Percentiles rank a stretch among this genome's conserved stretches.
phyloP scores from a whole-genome alignment of 345 rosid species.

The Populus tremula region DNA sequence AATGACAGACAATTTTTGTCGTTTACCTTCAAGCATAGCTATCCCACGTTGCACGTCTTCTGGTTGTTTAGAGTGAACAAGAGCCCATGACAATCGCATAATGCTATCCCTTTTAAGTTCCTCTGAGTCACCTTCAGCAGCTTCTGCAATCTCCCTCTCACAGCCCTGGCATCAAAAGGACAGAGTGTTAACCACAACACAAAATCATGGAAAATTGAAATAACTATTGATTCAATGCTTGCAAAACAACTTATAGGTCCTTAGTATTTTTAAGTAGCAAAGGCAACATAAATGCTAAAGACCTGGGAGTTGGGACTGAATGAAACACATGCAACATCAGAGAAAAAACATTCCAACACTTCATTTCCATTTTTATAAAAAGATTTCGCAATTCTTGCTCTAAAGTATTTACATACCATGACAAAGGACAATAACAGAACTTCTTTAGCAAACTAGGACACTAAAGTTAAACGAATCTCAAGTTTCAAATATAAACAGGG shows the following conservation, averaged over 20 bases:
- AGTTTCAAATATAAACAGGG: too few relatives aligned
- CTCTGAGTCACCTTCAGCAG: constrained; percentile 45
- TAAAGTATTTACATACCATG: neutral
- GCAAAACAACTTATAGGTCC: neutral
- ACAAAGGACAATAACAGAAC: neutral
- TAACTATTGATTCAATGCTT: neutral
- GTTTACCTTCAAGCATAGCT: constrained; percentile 79
- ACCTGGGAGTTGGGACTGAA: neutral
- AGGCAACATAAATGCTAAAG: neutral
- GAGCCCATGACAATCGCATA: constrained; percentile 82
- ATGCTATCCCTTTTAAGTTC: constrained; percentile 52
- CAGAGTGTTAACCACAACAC: neutral
- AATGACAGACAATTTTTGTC: neutral
- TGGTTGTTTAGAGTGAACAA: constrained; percentile 62
- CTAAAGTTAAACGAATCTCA: neutral
- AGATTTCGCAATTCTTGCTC: neutral
- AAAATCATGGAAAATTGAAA: neutral
- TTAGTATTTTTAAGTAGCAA: neutral
- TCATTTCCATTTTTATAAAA: neutral
- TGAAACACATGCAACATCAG: neutral
- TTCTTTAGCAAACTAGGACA: neutral
- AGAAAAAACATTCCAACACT: neutral
- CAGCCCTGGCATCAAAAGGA: constrained; percentile 50
- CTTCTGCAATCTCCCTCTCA: constrained; percentile 68
- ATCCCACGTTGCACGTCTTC: constrained; percentile 75